Conservation (phyloP, 2,329 filamentous ascomycete species). For the Trichoderma pleuroti region DNA sequence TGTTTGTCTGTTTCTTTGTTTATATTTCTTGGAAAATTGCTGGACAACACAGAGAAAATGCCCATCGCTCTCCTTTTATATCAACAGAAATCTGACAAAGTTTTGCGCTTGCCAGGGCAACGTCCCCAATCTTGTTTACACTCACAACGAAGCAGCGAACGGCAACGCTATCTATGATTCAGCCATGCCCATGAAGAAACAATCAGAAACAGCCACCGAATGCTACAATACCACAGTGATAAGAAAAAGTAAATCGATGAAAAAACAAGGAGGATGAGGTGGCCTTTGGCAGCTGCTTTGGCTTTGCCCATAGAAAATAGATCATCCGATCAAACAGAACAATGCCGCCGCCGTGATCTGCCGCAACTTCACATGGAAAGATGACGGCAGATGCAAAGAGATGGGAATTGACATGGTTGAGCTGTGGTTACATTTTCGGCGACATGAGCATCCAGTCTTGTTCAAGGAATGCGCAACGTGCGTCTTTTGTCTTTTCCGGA, state of each 20-base stretch:
- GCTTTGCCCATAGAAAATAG: not conserved
- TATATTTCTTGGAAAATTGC: not conserved
- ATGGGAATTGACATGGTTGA: not conserved
- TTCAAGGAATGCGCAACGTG: conserved; percentile 4
- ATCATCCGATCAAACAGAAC: not conserved
- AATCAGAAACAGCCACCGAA: not conserved
- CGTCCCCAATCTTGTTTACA: not conserved
- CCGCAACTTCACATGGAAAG: not conserved
- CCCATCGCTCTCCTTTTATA: not conserved
- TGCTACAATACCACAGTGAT: not conserved
- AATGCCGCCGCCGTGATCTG: not conserved
- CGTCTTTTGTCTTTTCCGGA: not conserved
- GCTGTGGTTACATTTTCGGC: not conserved
- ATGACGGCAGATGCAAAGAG: not conserved
- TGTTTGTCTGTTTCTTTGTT: not conserved
- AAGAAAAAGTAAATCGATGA: not conserved
- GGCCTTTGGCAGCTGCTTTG: not conserved
- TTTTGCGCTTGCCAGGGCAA: not conserved
- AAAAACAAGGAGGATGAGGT: not conserved
- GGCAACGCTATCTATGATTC: not conserved
- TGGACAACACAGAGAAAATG: not conserved
- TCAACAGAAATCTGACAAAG: not conserved
- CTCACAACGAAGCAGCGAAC: not conserved
- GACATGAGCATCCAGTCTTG: not conserved
- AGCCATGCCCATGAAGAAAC: not conserved